Percentiles rank a stretch among this genome's conserved stretches.
phyloP scores from a whole-genome alignment of 306 rosid species.

The Prunus fruticosa region DNA sequence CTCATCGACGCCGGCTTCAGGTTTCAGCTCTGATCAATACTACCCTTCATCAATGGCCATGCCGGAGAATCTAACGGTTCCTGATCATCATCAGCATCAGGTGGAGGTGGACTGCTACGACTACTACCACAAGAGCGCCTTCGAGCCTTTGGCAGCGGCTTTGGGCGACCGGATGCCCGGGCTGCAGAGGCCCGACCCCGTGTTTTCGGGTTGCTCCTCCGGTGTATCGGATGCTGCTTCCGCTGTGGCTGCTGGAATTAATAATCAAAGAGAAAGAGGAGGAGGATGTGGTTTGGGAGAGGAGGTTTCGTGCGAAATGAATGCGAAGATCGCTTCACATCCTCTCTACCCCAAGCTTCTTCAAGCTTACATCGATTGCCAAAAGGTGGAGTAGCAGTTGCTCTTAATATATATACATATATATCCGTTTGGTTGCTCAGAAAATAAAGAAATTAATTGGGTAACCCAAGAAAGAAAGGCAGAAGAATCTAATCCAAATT shows the following conservation, averaged over 20 bases:
- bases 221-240: slow-evolving; percentile 31
- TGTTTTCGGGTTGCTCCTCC: slow-evolving; percentile 27
- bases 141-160: slow-evolving; percentile 2
- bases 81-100: background rate
- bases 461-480: background rate
- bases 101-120: background rate
- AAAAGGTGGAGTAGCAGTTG: slow-evolving; percentile 41
- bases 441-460: slow-evolving; percentile 1
- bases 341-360: slow-evolving; percentile 71
- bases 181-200: slow-evolving; percentile 27
- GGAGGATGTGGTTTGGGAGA: slow-evolving; percentile 18
- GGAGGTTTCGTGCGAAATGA: slow-evolving; percentile 28
- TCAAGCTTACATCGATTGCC: slow-evolving; percentile 68
- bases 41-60: slow-evolving; percentile 4
- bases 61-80: background rate
- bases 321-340: slow-evolving; percentile 65
- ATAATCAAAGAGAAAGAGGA: slow-evolving; percentile 7
- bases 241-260: slow-evolving; percentile 17
- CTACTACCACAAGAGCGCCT: background rate
- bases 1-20: slow-evolving; percentile 12
- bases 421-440: slow-evolving; percentile 11
- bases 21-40: slow-evolving; percentile 1
- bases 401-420: background rate
- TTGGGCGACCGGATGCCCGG: slow-evolving; percentile 2
- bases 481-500: background rate